Base-by-base conservation (phyloP, 768 basidiomycete genomes). In the Cyclocybe cylindracea region DNA sequence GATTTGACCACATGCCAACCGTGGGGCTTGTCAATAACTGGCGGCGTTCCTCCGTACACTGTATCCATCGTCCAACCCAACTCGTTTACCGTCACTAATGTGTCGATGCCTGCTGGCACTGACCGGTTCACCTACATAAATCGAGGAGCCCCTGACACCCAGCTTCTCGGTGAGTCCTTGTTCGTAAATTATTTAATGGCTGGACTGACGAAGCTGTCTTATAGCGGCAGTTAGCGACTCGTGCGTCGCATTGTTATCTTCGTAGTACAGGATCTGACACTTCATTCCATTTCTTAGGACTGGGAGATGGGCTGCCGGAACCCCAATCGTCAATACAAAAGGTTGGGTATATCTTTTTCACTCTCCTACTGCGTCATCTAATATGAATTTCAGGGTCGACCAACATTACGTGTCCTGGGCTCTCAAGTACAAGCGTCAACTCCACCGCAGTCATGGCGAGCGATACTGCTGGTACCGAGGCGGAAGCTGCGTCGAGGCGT, bases 21-120 rank as follows among this genome's bases (percentile, higher is more conserved):
- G 3, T 76, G 75, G 75, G 70, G 74, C 3, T 46, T 78, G 7
- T 66, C 64, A 2, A 69, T 80, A 44, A 68, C 60, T 7, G 78
- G 75, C 3, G 77, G 75, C 4, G 58, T 61, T 0, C 67, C 70
- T 32, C 80, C 78, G 0, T 79, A 78, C 60, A 71, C 57, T 5
- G 53, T 80, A 16, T 70, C 70, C 2, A 47, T 81, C 31, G 69
- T 69, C 32, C 63, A 68, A 5, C 44, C 70, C 38, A 64, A 68
- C 43, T 70, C 75, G 0, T 62, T 70, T 2, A 59, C 67, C 7
- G 59, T 76, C 29, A 76, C 70, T 18, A 76, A 77, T 51, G 67
- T 72, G 24, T 72, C 73, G 1, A 53, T 78, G 48, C 68, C 64
- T 6, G 46, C 59, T 0, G 60, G 60, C 1, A 70, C 71, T 44